phyloP scores from a whole-genome alignment of 2,329 filamentous ascomycete species.

The Fusarium buxicola region DNA sequence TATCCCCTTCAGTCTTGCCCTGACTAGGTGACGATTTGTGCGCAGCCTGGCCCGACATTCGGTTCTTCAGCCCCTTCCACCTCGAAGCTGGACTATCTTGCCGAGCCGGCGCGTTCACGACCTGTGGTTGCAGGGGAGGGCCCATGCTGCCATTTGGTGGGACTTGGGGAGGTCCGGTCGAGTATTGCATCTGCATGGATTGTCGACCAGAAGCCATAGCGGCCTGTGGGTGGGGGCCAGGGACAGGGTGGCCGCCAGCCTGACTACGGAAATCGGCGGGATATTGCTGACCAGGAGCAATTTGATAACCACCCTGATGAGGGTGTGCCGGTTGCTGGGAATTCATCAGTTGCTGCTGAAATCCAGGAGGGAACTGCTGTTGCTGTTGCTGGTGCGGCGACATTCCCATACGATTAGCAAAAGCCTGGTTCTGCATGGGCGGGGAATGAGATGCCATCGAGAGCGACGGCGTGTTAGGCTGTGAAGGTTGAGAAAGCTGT shows the following conservation, averaged over 20 bases:
- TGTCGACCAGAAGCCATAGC: slow-evolving; percentile 23
- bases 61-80: slow-evolving; percentile 51
- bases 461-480: slow-evolving; percentile 22
- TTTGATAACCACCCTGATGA: slow-evolving; percentile 25
- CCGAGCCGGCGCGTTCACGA: slow-evolving; percentile 21
- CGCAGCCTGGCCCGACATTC: slow-evolving; percentile 48
- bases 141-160: slow-evolving; percentile 27
- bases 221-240: slow-evolving; percentile 24
- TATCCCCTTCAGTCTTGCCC: slow-evolving; percentile 37
- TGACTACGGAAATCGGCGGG: slow-evolving; percentile 13
- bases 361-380: slow-evolving; percentile 20
- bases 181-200: slow-evolving; percentile 34
- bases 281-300: slow-evolving; percentile 28
- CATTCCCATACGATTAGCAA: slow-evolving; percentile 23
- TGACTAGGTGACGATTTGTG: slow-evolving; percentile 34
- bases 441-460: slow-evolving; percentile 30
- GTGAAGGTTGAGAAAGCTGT: slow-evolving; percentile 17
- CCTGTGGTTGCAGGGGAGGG: slow-evolving; percentile 15
- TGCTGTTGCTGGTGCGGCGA: slow-evolving; percentile 29
- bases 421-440: slow-evolving; percentile 27
- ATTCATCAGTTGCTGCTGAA: slow-evolving; percentile 20
- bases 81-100: slow-evolving; percentile 44
- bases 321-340: background rate
- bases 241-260: slow-evolving; percentile 17
- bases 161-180: slow-evolving; percentile 14